Evolutionary conservation across 176 grass and related monocot genomes (phyloP), one percentile per base, ranked within the genome.

Genomic region (Musa itinerans): DNA sequence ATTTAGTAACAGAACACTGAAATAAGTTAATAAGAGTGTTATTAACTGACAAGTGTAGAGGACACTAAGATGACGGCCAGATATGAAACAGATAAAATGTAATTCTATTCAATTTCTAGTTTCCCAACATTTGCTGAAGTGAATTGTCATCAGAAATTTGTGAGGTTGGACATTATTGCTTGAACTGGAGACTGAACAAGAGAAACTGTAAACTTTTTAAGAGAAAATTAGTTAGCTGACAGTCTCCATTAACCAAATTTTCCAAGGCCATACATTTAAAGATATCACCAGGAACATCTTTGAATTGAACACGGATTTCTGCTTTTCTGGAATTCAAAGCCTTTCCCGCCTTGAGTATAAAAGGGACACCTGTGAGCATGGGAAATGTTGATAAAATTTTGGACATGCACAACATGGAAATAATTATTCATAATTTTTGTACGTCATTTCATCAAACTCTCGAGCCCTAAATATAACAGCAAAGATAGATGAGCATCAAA

Each of bases 211-310:
- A 43, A 43, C 15, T 50, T 51, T 20, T 70, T 49, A 70, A 21
- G 19, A 50, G 15, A 49, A 4, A 20, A n/a, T 50, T 34, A 15
- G 10, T 8, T 7, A 8, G 34, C 15, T 69, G 6, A 50, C 14
- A 29, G 50, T 16, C 19, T 16, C 26, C 26, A 43, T 34, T 50
- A 69, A 54, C n/a, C 27, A 10, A 49, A 20, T 49, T n/a, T 63
- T 61, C 2, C 24, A 63, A 25, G 21, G 52, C 26, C 83, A 50
- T 95, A 99, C 96, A 89, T 99, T 52, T 95, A 82, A 89, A 99
- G 78, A 99, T 99, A 79, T 99, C 96, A 82, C 96, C 96, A 80
- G 96, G 96, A 79, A 99, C 96, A 95, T 99, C 96, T 76, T 99
- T 99, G 79, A 99, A 99, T 68, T 99, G 96, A 78, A 99, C 88